A percentile compares a stretch with the other conserved stretches of the same genome.
These are phyloP conservation scores for Arabidopsis lyrata DNA, from an alignment of 441 rosid genomes.

Conservation along the genomic window DNA sequence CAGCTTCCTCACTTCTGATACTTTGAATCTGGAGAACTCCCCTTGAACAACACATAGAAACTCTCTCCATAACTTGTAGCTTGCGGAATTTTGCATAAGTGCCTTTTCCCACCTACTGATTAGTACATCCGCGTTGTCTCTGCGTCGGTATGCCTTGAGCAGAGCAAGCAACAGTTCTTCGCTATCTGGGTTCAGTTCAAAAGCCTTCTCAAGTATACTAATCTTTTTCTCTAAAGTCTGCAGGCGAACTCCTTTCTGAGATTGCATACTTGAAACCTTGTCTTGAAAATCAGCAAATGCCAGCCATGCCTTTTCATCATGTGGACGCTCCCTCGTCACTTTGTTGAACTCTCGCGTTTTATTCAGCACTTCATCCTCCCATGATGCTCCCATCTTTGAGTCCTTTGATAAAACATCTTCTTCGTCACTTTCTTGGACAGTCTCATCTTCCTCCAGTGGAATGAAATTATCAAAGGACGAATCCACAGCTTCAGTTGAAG, in stretches of 20 bases:
- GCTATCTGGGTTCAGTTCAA: slow-evolving; percentile 84
- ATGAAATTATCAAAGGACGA: slow-evolving; percentile 59
- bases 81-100: slow-evolving; percentile 72
- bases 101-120: slow-evolving; percentile 86
- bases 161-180: slow-evolving; percentile 82
- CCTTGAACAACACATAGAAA: slow-evolving; percentile 79
- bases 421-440: slow-evolving; percentile 47
- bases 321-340: slow-evolving; percentile 78
- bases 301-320: slow-evolving; percentile 81
- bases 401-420: slow-evolving; percentile 45
- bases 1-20: slow-evolving; percentile 86
- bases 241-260: slow-evolving; percentile 82
- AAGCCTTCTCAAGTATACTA: slow-evolving; percentile 90
- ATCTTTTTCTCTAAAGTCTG: slow-evolving; percentile 95
- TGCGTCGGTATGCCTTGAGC: slow-evolving; percentile 79
- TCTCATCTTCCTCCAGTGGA: slow-evolving; percentile 59
- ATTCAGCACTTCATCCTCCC: slow-evolving; percentile 90
- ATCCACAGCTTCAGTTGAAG: slow-evolving; percentile 48
- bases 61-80: slow-evolving; percentile 84
- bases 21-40: slow-evolving; percentile 95
- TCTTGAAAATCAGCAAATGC: slow-evolving; percentile 90
- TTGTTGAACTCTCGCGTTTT: slow-evolving; percentile 84
- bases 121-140: slow-evolving; percentile 78
- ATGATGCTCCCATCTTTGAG: slow-evolving; percentile 70
- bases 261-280: slow-evolving; percentile 72